Conservation (phyloP, 2,329 filamentous ascomycete genomes). For the Fusarium sp. region DNA sequence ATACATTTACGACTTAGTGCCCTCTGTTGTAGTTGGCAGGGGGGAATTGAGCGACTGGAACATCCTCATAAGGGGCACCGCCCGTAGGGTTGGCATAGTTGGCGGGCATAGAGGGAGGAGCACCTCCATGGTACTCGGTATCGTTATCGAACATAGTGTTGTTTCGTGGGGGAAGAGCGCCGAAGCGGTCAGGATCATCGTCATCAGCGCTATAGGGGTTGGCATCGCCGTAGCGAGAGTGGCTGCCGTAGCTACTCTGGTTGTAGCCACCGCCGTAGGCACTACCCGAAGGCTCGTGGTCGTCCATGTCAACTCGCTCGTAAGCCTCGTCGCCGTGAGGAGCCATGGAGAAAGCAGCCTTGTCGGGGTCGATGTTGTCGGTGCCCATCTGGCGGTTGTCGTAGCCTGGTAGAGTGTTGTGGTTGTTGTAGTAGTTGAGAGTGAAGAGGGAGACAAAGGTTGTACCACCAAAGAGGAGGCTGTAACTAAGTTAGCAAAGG, state of each 20-base stretch:
- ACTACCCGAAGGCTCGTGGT: constrained; percentile 56
- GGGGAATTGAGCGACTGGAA: constrained; percentile 65
- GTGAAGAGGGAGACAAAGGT: constrained; percentile 70
- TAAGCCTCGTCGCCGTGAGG: constrained; percentile 76
- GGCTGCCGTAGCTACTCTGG: constrained; percentile 49
- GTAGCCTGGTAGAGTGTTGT: constrained; percentile 72
- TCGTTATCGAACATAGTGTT: constrained; percentile 63
- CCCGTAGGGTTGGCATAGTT: constrained; percentile 43
- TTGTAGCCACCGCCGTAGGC: constrained; percentile 46
- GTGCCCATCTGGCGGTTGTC: constrained; percentile 60
- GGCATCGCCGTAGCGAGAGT: constrained; percentile 53
- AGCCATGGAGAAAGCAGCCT: constrained; percentile 75
- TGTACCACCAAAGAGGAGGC: constrained; percentile 66
- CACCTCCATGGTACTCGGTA: constrained; percentile 58
- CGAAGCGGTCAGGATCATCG: constrained; percentile 56
- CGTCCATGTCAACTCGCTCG: constrained; percentile 69
- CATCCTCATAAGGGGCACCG: constrained; percentile 46
- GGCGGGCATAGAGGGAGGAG: constrained; percentile 43
- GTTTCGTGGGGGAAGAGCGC: constrained; percentile 52
- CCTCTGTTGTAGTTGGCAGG: constrained; percentile 68
- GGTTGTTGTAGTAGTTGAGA: constrained; percentile 70
- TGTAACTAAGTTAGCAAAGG: constrained; percentile 46
- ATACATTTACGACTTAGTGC: constrained; percentile 48
- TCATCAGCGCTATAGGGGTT: constrained; percentile 56
- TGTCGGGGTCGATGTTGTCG: constrained; percentile 73